Evolutionary conservation across 371 early-diverging fungal species (phyloP).

Genomic region (Capillidium heterosporum): DNA sequence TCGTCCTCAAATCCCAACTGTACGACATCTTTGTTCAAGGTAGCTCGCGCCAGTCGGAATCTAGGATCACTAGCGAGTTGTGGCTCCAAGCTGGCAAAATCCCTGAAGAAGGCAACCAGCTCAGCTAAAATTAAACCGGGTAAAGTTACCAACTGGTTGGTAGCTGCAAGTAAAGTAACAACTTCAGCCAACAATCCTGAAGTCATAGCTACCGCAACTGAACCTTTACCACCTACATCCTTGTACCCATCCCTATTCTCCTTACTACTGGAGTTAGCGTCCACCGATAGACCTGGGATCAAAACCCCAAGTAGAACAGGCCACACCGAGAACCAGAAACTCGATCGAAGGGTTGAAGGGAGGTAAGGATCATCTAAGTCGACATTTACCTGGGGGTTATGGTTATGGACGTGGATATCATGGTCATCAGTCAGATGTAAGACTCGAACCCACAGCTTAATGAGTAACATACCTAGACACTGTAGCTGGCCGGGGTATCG

Average conservation of each 20-base stretch:
- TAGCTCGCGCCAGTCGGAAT: background rate
- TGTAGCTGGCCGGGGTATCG: background rate
- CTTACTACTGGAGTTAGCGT: background rate
- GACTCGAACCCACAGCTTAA: background rate
- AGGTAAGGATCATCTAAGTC: background rate
- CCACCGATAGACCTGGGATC: background rate
- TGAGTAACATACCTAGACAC: background rate
- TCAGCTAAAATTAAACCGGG: background rate
- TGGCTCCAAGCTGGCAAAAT: background rate
- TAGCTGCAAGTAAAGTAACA: too few relatives aligned
- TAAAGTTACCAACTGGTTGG: too few relatives aligned
- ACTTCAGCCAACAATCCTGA: background rate
- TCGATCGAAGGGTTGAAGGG: background rate
- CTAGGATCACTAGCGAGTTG: background rate
- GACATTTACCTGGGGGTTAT: background rate
- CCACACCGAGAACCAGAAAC: background rate
- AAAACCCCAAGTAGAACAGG: background rate
- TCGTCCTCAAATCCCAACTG: too few relatives aligned
- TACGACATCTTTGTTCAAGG: background rate
- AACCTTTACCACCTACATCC: too few relatives aligned
- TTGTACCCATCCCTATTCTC: too few relatives aligned
- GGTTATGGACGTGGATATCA: background rate
- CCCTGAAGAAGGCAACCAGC: background rate
- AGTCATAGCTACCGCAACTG: too few relatives aligned
- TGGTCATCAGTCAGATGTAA: background rate